Evolutionary conservation across 257 asterid species (phyloP).

Genomic region (Fraxinus americana): DNA sequence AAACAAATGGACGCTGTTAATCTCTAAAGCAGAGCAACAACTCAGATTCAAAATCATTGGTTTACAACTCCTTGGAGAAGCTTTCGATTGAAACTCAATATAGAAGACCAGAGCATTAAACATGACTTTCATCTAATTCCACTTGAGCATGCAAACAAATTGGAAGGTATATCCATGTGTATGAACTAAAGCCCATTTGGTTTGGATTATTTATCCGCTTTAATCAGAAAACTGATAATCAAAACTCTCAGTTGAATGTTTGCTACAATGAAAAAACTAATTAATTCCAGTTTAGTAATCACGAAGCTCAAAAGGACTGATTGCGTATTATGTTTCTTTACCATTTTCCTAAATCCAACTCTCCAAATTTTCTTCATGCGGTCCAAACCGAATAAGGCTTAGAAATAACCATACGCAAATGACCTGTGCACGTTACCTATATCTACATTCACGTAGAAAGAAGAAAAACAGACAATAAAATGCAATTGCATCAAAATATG

Average conservation of each 20-base stretch:
- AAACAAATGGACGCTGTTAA: slow-evolving; percentile 19
- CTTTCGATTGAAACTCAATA: background rate
- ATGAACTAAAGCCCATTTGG: background rate
- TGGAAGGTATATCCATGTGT: no score
- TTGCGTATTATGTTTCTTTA: background rate
- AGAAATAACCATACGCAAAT: background rate
- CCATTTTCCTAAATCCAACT: background rate
- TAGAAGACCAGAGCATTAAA: slow-evolving; percentile 2
- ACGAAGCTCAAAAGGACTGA: background rate
- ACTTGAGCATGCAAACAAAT: slow-evolving; percentile 7
- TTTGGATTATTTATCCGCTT: background rate
- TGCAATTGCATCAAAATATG: slow-evolving; percentile 9
- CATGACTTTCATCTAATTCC: slow-evolving; percentile 9
- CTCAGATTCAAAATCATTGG: slow-evolving; percentile 4
- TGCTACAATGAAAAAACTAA: background rate
- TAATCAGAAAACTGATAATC: background rate
- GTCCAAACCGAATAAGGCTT: background rate
- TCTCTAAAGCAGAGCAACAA: slow-evolving; percentile 12
- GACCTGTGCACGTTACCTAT: background rate
- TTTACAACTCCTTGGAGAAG: background rate
- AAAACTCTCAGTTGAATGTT: background rate
- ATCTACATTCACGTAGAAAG: background rate
- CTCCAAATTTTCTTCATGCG: background rate
- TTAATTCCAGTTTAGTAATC: background rate
- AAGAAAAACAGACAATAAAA: slow-evolving; percentile 1